Conservation (phyloP, 2,329 filamentous ascomycete genomes). For the Fusarium sp. region DNA sequence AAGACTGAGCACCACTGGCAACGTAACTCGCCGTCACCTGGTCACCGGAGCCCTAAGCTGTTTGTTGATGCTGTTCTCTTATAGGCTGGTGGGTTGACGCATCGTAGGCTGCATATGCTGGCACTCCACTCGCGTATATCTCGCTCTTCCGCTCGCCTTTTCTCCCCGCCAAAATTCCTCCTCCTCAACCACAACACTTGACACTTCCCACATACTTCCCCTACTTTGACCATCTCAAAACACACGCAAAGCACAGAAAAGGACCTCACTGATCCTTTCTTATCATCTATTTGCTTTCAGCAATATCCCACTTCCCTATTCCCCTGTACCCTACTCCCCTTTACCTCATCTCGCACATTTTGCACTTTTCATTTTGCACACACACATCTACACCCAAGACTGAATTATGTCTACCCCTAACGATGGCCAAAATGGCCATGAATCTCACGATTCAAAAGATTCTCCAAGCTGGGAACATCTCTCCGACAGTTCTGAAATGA, state of each 20-base stretch:
- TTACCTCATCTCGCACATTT: too few species aligned
- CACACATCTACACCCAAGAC: too few species aligned
- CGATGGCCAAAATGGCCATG: too few species aligned
- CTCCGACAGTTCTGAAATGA: too few species aligned
- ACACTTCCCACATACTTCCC: background rate
- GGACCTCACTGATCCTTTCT: rapidly evolving
- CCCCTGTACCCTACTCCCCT: background rate
- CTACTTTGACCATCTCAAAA: too few species aligned
- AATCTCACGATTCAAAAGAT: too few species aligned
- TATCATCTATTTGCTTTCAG: background rate
- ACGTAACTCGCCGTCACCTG: background rate
- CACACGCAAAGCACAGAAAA: too few species aligned
- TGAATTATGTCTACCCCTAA: too few species aligned
- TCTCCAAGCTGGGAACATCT: too few species aligned
- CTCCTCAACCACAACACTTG: background rate
- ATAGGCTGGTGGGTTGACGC: background rate
- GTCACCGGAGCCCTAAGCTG: background rate
- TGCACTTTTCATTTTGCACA: too few species aligned
- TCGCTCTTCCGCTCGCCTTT: background rate
- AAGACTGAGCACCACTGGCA: background rate
- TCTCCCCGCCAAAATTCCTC: background rate
- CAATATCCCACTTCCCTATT: background rate
- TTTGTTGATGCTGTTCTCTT: background rate
- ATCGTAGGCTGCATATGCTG: background rate
- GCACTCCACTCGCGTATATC: background rate